phyloP scores from a whole-genome alignment of 2,329 filamentous ascomycete genomes.

The Xylaria sp. region DNA sequence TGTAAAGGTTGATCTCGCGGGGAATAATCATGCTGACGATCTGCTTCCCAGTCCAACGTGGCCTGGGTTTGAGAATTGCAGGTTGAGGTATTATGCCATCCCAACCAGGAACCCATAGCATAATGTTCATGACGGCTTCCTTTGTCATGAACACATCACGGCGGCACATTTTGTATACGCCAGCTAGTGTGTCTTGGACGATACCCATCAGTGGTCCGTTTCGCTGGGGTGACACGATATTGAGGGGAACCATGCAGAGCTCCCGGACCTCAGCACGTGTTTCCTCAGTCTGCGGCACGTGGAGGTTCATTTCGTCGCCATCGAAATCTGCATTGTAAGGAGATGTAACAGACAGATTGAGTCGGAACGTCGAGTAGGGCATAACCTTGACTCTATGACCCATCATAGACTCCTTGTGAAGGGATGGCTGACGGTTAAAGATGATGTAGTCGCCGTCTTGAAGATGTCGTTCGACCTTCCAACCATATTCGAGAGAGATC shows the following conservation, averaged over 20 bases:
- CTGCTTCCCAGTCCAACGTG: conserved; percentile 98
- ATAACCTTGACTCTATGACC: conserved; percentile 96
- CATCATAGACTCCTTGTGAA: conserved; percentile 99
- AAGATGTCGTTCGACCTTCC: conserved; percentile 98
- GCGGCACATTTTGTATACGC: conserved; percentile 94
- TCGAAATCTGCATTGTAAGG: conserved; percentile 99
- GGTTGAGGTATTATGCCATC: conserved; percentile 91
- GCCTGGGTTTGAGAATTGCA: conserved; percentile 89
- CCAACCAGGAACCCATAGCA: conserved; percentile 98
- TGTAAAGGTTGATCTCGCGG: conserved; percentile 77
- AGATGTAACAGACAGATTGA: conserved; percentile 96
- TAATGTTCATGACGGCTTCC: conserved; percentile 92
- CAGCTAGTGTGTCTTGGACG: conserved; percentile 94
- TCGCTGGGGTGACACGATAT: conserved; percentile 96
- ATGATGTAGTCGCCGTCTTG: conserved; percentile 97
- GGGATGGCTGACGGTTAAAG: conserved; percentile 98
- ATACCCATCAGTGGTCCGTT: conserved; percentile 99
- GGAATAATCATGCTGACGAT: conserved; percentile 93
- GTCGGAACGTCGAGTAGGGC: conserved; percentile 97
- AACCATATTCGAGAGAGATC: conserved; percentile 89
- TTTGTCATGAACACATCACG: conserved; percentile 89
- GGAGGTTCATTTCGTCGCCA: conserved; percentile 99
- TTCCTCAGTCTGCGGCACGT: conserved; percentile 97
- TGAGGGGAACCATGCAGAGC: conserved; percentile 95
- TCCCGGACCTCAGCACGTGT: conserved; percentile 92